A percentile compares a stretch with the other conserved stretches of the same genome.
Conservation (phyloP, 495 filamentous ascomycete genomes). For the Tuber brumale region DNA sequence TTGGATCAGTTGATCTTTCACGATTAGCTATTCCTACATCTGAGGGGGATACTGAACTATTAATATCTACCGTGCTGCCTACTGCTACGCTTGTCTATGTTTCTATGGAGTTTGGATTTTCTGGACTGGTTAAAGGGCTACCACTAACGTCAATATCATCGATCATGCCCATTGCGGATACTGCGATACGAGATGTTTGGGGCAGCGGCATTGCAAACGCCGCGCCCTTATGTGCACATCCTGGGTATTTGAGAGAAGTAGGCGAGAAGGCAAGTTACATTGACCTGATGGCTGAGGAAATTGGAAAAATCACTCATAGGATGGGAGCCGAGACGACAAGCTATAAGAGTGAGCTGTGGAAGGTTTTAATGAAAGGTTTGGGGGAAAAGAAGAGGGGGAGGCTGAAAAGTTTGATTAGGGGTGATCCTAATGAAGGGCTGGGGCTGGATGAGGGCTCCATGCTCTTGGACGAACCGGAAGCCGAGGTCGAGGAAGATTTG, state of each 20-base stretch:
- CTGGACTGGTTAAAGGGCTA: neutral
- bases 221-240: slow-evolving; percentile 21
- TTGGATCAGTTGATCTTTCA: slow-evolving; percentile 12
- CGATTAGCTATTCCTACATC: slow-evolving; percentile 8
- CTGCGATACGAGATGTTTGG: slow-evolving; percentile 19
- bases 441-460: slow-evolving; percentile 1
- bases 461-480: slow-evolving; percentile 8
- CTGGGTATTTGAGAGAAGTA: slow-evolving; percentile 19
- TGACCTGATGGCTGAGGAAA: slow-evolving; percentile 14
- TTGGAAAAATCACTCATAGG: slow-evolving; percentile 7
- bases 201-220: neutral
- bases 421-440: neutral
- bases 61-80: slow-evolving; percentile 13
- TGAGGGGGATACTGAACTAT: slow-evolving; percentile 21
- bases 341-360: slow-evolving; percentile 9
- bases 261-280: slow-evolving; percentile 18
- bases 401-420: slow-evolving; percentile 17
- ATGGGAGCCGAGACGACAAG: neutral
- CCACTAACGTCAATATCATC: neutral
- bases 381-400: slow-evolving; percentile 10
- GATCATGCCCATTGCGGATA: slow-evolving; percentile 15
- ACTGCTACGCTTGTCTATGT: slow-evolving; percentile 14
- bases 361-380: slow-evolving; percentile 13
- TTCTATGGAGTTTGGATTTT: slow-evolving; percentile 17
- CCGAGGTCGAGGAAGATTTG: slow-evolving; percentile 8